phyloP scores from a whole-genome alignment of 2,329 filamentous ascomycete genomes.

The Triangularia setosa region DNA sequence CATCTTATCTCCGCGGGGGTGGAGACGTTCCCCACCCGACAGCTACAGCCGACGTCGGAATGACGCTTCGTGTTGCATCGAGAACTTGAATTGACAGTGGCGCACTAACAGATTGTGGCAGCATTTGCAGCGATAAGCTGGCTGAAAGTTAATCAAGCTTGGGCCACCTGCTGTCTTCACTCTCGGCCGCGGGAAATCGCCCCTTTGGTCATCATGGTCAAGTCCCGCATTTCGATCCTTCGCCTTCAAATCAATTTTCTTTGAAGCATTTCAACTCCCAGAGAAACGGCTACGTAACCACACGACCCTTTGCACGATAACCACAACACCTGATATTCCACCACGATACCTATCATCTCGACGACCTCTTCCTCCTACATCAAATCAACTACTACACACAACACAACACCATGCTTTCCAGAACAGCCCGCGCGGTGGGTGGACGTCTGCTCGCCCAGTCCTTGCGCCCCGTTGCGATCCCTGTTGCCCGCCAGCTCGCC shows the following conservation, averaged over 20 bases:
- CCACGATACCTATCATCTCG: background rate
- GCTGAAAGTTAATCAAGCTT: conserved; percentile 18
- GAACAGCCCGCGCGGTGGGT: conserved; percentile 42
- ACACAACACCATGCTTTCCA: conserved; percentile 40
- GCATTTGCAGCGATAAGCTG: background rate
- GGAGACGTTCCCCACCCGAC: conserved; percentile 3
- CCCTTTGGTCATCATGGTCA: conserved; percentile 25
- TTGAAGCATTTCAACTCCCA: background rate
- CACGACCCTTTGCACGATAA: background rate
- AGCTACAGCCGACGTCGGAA: conserved; percentile 25
- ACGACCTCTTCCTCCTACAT: conserved; percentile 6
- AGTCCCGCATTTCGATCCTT: conserved; percentile 25
- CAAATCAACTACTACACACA: background rate
- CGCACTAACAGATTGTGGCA: conserved; percentile 10
- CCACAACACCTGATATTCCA: background rate
- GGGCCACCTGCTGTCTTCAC: conserved; percentile 14
- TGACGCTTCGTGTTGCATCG: conserved; percentile 16
- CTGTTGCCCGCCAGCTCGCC: conserved; percentile 39
- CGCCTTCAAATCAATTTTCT: conserved; percentile 12
- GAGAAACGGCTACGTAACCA: background rate
- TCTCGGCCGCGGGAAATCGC: conserved; percentile 19
- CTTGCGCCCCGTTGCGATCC: conserved; percentile 36
- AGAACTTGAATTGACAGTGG: background rate
- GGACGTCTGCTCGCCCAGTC: conserved; percentile 41
- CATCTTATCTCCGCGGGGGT: conserved; percentile 28